Evolutionary conservation across 192 early-diverging fungal species (phyloP).

Genomic region (Coemansia sp.): DNA sequence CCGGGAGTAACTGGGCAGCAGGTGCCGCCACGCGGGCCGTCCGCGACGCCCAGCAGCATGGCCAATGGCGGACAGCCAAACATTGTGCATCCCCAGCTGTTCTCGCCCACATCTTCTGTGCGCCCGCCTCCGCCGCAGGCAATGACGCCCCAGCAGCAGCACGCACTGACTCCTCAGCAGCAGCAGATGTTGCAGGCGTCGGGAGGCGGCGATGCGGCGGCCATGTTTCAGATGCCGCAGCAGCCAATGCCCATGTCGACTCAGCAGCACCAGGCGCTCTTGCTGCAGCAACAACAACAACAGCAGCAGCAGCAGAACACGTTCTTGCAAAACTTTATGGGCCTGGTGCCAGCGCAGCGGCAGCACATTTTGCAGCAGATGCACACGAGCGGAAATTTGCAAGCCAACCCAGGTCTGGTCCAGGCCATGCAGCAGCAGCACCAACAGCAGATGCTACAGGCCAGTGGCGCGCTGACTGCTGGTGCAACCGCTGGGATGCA

Average conservation of each 20-base stretch:
- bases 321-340: conserved; percentile 7
- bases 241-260: conserved; percentile 22
- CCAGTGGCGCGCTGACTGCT: neutral
- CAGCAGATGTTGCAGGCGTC: neutral
- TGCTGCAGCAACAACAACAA: conserved; percentile 19
- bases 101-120: conserved; percentile 7
- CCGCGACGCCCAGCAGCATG: conserved; percentile 17
- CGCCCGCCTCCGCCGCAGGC: conserved; percentile 1
- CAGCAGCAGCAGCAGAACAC: conserved; percentile 17
- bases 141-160: conserved; percentile 14
- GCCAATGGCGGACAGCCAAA: conserved; percentile 10
- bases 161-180: conserved; percentile 1
- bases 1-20: conserved; percentile 6
- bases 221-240: conserved; percentile 17
- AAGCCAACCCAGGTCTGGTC: conserved; percentile 19
- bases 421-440: conserved; percentile 30
- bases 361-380: conserved; percentile 33
- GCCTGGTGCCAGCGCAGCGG: conserved; percentile 22
- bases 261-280: conserved; percentile 21
- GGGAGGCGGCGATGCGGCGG: conserved; percentile 10
- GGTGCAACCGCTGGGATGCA: conserved; percentile 13
- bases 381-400: conserved; percentile 1
- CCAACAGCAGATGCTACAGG: conserved; percentile 15
- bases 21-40: neutral
- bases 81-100: conserved; percentile 10